These are phyloP conservation scores for Glarea lozoyensis DNA, from an alignment of 495 filamentous ascomycete species.

Conservation along the genomic window DNA sequence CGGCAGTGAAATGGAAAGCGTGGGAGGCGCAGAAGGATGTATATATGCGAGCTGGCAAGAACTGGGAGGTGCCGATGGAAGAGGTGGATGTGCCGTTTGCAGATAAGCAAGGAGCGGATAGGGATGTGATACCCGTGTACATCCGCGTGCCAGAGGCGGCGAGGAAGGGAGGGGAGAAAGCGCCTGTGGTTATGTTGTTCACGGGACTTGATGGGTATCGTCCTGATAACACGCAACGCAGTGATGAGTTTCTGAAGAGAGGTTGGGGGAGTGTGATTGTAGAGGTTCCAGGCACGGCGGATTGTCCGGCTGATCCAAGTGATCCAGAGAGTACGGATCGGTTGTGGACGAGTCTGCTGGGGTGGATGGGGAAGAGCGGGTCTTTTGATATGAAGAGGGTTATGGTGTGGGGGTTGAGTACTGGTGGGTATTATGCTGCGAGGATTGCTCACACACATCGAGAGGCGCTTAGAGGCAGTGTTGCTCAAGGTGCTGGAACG, in stretches of 20 bases:
- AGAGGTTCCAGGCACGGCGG: slow-evolving; percentile 75
- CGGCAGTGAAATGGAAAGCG: slow-evolving; percentile 45
- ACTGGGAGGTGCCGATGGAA: slow-evolving; percentile 44
- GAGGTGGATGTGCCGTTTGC: slow-evolving; percentile 56
- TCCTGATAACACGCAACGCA: slow-evolving; percentile 66
- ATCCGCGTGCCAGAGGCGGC: slow-evolving; percentile 41
- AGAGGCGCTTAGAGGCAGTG: slow-evolving; percentile 44
- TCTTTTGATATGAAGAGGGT: slow-evolving; percentile 54
- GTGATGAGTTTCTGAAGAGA: slow-evolving; percentile 43
- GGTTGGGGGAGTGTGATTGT: slow-evolving; percentile 49
- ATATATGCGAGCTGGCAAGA: slow-evolving; percentile 48
- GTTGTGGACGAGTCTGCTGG: slow-evolving; percentile 56
- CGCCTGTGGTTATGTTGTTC: slow-evolving; percentile 59
- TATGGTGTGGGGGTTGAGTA: slow-evolving; percentile 65
- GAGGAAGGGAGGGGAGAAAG: slow-evolving; percentile 16
- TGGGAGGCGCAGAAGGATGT: slow-evolving; percentile 60
- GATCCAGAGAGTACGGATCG: slow-evolving; percentile 41
- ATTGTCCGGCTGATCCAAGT: slow-evolving; percentile 56
- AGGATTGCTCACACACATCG: slow-evolving; percentile 64
- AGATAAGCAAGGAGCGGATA: slow-evolving; percentile 37
- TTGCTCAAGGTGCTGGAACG: slow-evolving; percentile 62
- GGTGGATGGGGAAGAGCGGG: slow-evolving; percentile 50
- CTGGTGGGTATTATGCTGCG: slow-evolving; percentile 70
- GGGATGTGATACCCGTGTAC: slow-evolving; percentile 54
- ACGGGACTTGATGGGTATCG: slow-evolving; percentile 74